phyloP scores from a whole-genome alignment of 75 land plant species.

The Pseudotsuga menziesii region DNA sequence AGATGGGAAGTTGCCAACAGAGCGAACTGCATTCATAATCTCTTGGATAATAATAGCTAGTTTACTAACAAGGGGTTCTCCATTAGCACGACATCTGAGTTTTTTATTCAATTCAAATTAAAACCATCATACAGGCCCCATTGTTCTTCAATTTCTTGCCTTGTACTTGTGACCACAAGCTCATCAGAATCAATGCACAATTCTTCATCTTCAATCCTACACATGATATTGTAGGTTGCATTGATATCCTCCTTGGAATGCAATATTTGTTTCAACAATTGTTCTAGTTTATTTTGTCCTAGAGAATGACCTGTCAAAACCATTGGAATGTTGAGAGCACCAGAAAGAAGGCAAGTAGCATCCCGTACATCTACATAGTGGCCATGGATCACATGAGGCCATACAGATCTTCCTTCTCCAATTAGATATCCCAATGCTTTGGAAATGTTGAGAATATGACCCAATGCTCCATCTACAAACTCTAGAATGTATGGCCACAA shows the following conservation, averaged over 20 bases:
- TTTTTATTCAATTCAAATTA: conserved; percentile 70
- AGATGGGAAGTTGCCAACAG: background rate
- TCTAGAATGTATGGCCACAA: conserved; percentile 90
- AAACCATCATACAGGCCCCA: conserved; percentile 94
- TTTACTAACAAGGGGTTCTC: conserved; percentile 12
- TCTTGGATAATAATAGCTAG: conserved; percentile 21
- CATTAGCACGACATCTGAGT: conserved; percentile 52
- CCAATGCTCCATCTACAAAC: conserved; percentile 91
- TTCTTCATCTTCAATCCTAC: conserved; percentile 88
- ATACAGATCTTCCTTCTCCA: conserved; percentile 56
- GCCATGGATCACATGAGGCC: conserved; percentile 90
- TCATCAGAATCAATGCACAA: conserved; percentile 74
- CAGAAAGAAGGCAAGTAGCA: conserved; percentile 73
- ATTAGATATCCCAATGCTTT: conserved; percentile 82
- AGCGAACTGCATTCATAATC: conserved; percentile 26
- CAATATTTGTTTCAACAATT: conserved; percentile 75
- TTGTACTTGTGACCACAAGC: conserved; percentile 82
- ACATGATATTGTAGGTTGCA: conserved; percentile 69
- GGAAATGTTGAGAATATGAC: conserved; percentile 77
- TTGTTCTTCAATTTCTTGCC: conserved; percentile 93
- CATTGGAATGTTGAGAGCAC: conserved; percentile 94
- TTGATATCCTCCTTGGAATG: conserved; percentile 82
- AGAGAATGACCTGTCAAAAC: conserved; percentile 89
- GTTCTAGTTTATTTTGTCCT: conserved; percentile 90
- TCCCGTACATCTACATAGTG: conserved; percentile 97